These are phyloP conservation scores for Forsythia viridissima DNA, from an alignment of 257 asterid genomes.

Conservation along the genomic window DNA sequence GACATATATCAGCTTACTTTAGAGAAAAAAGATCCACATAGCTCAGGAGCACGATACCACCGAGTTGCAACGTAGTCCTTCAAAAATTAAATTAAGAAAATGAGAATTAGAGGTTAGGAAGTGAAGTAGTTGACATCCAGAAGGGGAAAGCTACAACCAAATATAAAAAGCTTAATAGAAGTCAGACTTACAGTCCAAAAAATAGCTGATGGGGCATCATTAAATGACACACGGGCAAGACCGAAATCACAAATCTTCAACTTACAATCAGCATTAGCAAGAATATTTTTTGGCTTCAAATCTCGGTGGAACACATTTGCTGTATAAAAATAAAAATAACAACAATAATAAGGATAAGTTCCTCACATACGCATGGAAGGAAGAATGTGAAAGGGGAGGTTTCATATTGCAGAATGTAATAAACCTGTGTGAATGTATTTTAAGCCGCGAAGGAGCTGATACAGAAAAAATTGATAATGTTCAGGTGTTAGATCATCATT, in stretches of 20 bases:
- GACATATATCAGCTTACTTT: constrained; percentile 60
- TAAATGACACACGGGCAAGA: constrained; percentile 92
- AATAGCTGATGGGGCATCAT: constrained; percentile 95
- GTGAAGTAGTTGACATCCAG: neutral
- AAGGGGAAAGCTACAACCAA: neutral
- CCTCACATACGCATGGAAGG: constrained; percentile 1
- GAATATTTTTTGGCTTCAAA: constrained; percentile 92
- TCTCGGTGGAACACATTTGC: constrained; percentile 96
- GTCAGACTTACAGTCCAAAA: constrained; percentile 83
- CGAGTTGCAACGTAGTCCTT: constrained; percentile 98
- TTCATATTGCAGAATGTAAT: constrained; percentile 14
- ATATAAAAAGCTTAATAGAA: constrained; percentile 11
- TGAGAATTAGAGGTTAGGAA: constrained; percentile 28
- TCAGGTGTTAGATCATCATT: constrained; percentile 90
- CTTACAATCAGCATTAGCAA: constrained; percentile 96
- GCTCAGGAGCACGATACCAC: constrained; percentile 98
- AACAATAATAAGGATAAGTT: constrained; percentile 13
- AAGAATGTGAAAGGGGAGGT: neutral
- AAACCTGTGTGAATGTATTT: constrained; percentile 83
- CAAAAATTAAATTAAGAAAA: constrained; percentile 25
- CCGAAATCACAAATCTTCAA: constrained; percentile 98
- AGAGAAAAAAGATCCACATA: constrained; percentile 96
- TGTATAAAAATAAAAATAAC: constrained; percentile 32
- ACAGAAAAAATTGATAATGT: constrained; percentile 87
- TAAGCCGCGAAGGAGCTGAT: constrained; percentile 93